These are phyloP conservation scores for Dissophora ornata DNA, from an alignment of 192 early-diverging fungal species.

Conservation along the genomic window DNA sequence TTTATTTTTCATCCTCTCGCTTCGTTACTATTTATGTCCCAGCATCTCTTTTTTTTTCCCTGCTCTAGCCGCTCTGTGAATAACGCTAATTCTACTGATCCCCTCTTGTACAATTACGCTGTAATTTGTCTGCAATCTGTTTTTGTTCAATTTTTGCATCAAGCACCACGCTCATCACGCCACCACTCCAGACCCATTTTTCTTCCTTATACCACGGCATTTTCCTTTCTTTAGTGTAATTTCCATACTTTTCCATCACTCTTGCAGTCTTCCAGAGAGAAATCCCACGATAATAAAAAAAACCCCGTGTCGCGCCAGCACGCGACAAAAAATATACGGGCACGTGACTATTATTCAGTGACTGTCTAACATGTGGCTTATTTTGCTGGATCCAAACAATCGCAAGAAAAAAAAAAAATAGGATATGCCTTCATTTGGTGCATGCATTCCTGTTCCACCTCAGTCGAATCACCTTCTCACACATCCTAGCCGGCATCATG, in stretches of 20 bases:
- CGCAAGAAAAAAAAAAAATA: background rate
- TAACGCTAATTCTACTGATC: background rate
- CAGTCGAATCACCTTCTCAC: conserved; percentile 1
- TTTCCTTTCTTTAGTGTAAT: no score
- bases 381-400: background rate
- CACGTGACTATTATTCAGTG: no score
- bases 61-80: conserved; percentile 5
- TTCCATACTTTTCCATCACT: no score
- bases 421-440: no score
- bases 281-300: background rate
- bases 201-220: background rate
- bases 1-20: background rate
- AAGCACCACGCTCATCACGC: conserved; percentile 13
- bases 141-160: background rate
- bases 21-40: no score
- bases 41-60: no score
- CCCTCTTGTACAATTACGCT: conserved; percentile 5
- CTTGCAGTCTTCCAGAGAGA: background rate
- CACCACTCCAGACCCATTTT: no score
- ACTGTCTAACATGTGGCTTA: background rate
- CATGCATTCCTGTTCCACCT: no score
- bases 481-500: conserved; percentile 19
- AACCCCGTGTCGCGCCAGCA: no score
- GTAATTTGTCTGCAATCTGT: background rate
- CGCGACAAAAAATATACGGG: no score